Evolutionary conservation across 805 yeast genomes (phyloP).

Genomic region (Candida cerambycidarum): DNA sequence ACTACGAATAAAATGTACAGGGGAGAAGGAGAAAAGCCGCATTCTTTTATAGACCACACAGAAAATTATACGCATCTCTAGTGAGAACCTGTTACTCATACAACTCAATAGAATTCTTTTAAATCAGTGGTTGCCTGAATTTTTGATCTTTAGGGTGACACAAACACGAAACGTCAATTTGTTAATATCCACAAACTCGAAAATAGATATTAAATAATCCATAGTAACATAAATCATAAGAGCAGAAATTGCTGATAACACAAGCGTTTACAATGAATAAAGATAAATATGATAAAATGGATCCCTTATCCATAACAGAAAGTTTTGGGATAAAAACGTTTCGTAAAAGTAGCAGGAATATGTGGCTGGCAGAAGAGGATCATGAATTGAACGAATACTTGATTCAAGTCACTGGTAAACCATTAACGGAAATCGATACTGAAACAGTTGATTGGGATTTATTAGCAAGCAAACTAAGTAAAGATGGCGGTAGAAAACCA

Average conservation of each 20-base stretch:
- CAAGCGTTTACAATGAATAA: not conserved
- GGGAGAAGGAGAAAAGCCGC: too few species aligned
- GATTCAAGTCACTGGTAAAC: constrained; percentile 29
- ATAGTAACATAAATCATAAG: too few species aligned
- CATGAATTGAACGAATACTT: constrained; percentile 44
- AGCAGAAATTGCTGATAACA: constrained; percentile 9
- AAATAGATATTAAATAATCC: too few species aligned
- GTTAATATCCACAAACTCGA: too few species aligned
- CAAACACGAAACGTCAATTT: too few species aligned
- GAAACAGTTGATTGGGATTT: constrained; percentile 62
- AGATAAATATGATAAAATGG: constrained; percentile 27
- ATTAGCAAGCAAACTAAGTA: constrained; percentile 41
- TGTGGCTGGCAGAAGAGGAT: constrained; percentile 83
- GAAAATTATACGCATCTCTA: too few species aligned
- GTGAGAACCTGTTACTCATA: too few species aligned
- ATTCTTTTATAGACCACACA: too few species aligned
- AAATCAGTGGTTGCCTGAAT: too few species aligned
- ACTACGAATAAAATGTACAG: not conserved
- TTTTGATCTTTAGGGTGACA: too few species aligned
- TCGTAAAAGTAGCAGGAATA: constrained; percentile 57
- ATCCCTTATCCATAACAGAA: constrained; percentile 62
- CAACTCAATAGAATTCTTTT: too few species aligned
- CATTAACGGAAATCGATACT: constrained; percentile 23
- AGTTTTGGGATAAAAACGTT: constrained; percentile 74
- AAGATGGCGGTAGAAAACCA: constrained; percentile 54